A percentile compares a stretch with the other conserved stretches of the same genome.
Evolutionary conservation across 257 asterid species (phyloP).

Genomic region (Solanum dulcamara): DNA sequence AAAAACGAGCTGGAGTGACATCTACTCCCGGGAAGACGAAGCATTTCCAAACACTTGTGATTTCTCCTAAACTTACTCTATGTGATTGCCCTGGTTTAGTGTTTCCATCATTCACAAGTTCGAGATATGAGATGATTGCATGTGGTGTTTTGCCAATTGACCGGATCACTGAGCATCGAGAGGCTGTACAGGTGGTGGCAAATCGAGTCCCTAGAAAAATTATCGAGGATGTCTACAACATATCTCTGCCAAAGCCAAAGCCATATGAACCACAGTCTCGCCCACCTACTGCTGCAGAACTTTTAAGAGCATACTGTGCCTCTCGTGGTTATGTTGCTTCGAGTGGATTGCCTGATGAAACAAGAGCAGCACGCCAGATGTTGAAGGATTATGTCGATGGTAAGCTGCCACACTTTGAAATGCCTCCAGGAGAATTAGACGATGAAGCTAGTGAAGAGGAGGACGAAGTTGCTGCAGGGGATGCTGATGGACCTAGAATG

Average conservation of each 20-base stretch:
- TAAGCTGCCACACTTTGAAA: conserved; percentile 70
- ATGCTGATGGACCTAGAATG: conserved; percentile 6
- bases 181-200: conserved; percentile 89
- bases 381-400: conserved; percentile 94
- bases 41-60: conserved; percentile 91
- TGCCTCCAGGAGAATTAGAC: conserved; percentile 50
- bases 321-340: conserved; percentile 93
- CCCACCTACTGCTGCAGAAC: conserved; percentile 64
- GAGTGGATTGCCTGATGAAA: conserved; percentile 91
- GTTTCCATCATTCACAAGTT: conserved; percentile 93
- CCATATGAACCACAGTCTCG: conserved; percentile 66
- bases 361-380: conserved; percentile 76
- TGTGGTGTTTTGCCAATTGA: conserved; percentile 92
- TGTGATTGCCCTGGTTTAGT: conserved; percentile 99
- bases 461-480: conserved; percentile 1
- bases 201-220: conserved; percentile 59
- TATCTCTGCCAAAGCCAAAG: conserved; percentile 79
- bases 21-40: conserved; percentile 98
- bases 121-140: conserved; percentile 96
- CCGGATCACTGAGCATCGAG: conserved; percentile 85
- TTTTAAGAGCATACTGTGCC: conserved; percentile 68
- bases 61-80: conserved; percentile 76
- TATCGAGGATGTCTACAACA: conserved; percentile 62
- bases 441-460: conserved; percentile 18
- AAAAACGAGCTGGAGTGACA: conserved; percentile 88